Evolutionary conservation across 2,329 filamentous ascomycete species (phyloP).

Genomic region (Sclerotinia minor): DNA sequence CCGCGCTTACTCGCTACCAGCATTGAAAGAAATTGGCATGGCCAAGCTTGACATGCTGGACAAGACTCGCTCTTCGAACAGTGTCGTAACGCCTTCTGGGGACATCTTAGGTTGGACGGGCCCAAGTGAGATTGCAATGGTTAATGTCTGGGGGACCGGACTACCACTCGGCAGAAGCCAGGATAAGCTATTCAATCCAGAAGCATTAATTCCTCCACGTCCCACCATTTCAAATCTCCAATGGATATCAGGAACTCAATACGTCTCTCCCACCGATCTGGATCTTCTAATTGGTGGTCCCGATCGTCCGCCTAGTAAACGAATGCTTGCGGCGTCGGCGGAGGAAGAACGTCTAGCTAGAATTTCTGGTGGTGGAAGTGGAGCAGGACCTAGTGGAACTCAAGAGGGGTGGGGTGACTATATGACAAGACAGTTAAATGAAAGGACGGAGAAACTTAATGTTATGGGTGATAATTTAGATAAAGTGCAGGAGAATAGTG

Average conservation of each 20-base stretch:
- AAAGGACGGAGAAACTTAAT: constrained; percentile 83
- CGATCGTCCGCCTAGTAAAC: constrained; percentile 82
- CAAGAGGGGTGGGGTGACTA: constrained; percentile 73
- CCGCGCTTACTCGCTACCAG: constrained; percentile 83
- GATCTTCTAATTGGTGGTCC: constrained; percentile 88
- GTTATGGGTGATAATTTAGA: constrained; percentile 85
- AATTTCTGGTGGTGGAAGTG: constrained; percentile 43
- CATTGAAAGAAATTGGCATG: constrained; percentile 77
- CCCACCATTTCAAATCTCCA: constrained; percentile 94
- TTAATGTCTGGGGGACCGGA: constrained; percentile 83
- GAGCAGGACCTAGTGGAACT: constrained; percentile 40
- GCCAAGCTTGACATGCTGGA: constrained; percentile 71
- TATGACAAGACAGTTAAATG: constrained; percentile 81
- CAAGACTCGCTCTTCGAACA: constrained; percentile 65
- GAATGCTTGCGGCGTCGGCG: constrained; percentile 78
- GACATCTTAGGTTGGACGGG: constrained; percentile 87
- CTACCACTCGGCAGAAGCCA: constrained; percentile 59
- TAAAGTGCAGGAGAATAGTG: constrained; percentile 74
- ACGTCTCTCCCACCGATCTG: constrained; percentile 82
- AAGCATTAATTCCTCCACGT: constrained; percentile 70
- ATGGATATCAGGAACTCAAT: constrained; percentile 95
- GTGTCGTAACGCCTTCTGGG: constrained; percentile 73
- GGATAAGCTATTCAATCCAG: constrained; percentile 79
- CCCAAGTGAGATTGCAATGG: constrained; percentile 77
- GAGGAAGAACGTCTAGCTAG: constrained; percentile 67